Evolutionary conservation across 805 yeast genomes (phyloP).

Genomic region (Monosporozyma servazzii): DNA sequence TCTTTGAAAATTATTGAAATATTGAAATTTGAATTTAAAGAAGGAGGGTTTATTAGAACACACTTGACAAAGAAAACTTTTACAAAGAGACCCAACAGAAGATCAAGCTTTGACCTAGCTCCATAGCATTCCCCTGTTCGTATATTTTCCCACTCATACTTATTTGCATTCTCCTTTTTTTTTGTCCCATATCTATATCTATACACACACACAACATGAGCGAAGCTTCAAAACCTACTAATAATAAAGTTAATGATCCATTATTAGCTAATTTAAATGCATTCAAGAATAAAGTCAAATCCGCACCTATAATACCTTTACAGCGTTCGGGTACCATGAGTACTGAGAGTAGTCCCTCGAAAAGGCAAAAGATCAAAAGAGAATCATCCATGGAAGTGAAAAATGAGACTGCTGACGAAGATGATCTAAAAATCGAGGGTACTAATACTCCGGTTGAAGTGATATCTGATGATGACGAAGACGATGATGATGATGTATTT

Average conservation of each 20-base stretch:
- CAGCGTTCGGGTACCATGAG: constrained; percentile 14
- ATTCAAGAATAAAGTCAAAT: constrained; percentile 50
- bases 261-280: constrained; percentile 53
- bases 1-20: not conserved
- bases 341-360: constrained; percentile 8
- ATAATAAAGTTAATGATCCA: constrained; percentile 26
- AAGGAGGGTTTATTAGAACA: not conserved
- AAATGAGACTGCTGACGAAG: constrained; percentile 10
- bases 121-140: not conserved
- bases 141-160: not conserved
- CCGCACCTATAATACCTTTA: constrained; percentile 44
- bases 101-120: not conserved
- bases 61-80: not conserved
- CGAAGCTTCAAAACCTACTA: not conserved
- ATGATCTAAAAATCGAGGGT: constrained; percentile 9
- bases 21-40: not conserved
- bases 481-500: constrained; percentile 12
- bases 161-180: not conserved
- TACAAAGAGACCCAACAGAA: not conserved
- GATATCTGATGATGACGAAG: constrained; percentile 12
- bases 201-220: not conserved
- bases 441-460: constrained; percentile 5
- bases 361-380: constrained; percentile 8
- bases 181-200: not conserved
- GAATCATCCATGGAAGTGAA: not conserved